Base-by-base conservation (phyloP, 2,329 filamentous ascomycete species). In the Ophiostoma montium region DNA sequence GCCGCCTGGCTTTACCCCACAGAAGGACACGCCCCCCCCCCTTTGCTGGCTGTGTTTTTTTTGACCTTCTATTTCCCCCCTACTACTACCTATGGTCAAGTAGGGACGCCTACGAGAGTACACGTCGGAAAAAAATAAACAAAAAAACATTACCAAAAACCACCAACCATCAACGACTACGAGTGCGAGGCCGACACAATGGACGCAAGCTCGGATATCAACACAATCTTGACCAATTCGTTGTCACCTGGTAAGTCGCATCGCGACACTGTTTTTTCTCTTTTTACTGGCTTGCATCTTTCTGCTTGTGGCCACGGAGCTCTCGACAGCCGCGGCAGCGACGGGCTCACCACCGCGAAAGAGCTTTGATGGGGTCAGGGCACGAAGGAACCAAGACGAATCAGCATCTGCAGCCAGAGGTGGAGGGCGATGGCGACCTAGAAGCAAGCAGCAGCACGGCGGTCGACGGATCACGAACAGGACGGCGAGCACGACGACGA, bases 191-290 rank as follows among this genome's bases (percentile, higher is more conserved):
- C 36, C 21, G 50, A 63, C 66, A 73, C 63, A 67, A 87, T 78
- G 75, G 76, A 75, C 68, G 76, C 72, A 73, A 89, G 61, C 63
- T 71, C 94, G 84, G 87, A 96, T 74, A 94, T 96, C 74, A 94
- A 90, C 75, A 84, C 88, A 72, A 90, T 98, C 74, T 84, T 98
- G 75, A 81, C 87, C 70, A 90, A 89, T 74, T 96, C 92, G 68
- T 81, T 96, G 71, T 94, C 89, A 64, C 77, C 89, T 65, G 90
- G 92, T 96, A 73, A 67, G 84, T 69, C 21, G 5, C 23, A 27
- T 27, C 23, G 23, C 23, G 27, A 19, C 31, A 21, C 13, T 21
- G 36, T 23, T 10, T 41, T 19, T 15, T 21, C 21, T 41, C n/a
- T 23, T 3, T 4, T 21, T 19, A 11, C 12, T 41, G 4, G 19